Evolutionary conservation across 805 yeast genomes (phyloP).

Genomic region (Hanseniaspora meyeri): DNA sequence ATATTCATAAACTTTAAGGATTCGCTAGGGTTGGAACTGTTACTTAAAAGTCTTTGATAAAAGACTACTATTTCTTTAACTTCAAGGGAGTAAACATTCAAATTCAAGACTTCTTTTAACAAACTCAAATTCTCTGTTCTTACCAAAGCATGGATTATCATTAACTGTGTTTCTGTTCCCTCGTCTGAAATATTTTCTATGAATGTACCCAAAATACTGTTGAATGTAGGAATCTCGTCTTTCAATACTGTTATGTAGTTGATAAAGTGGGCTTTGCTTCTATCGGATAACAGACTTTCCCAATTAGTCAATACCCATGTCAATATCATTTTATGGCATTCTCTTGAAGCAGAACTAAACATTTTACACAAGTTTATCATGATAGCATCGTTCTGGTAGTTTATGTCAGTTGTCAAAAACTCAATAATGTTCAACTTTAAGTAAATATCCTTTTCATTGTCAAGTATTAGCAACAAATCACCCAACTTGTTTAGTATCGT

Average conservation of each 20-base stretch:
- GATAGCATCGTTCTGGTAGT: slow-evolving; percentile 10
- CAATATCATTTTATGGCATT: background rate
- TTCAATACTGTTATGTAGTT: slow-evolving; percentile 1
- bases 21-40: background rate
- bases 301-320: slow-evolving; percentile 9
- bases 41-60: background rate
- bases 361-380: slow-evolving; percentile 8
- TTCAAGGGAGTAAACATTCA: slow-evolving; percentile 3
- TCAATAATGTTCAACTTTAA: slow-evolving; percentile 1
- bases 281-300: slow-evolving; percentile 3
- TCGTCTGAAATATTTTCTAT: slow-evolving; percentile 7
- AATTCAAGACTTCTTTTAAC: background rate
- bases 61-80: slow-evolving; percentile 1
- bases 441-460: background rate
- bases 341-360: background rate
- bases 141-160: background rate
- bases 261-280: slow-evolving; percentile 4
- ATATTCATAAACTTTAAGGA: slow-evolving; percentile 3
- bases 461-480: background rate
- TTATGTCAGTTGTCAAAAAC: slow-evolving; percentile 8
- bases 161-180: slow-evolving; percentile 10
- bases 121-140: background rate
- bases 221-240: background rate
- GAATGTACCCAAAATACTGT: background rate
- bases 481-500: slow-evolving; percentile 5